Evolutionary conservation across 2,329 filamentous ascomycete species (phyloP).

Genomic region (Apiospora rasikravindrae): DNA sequence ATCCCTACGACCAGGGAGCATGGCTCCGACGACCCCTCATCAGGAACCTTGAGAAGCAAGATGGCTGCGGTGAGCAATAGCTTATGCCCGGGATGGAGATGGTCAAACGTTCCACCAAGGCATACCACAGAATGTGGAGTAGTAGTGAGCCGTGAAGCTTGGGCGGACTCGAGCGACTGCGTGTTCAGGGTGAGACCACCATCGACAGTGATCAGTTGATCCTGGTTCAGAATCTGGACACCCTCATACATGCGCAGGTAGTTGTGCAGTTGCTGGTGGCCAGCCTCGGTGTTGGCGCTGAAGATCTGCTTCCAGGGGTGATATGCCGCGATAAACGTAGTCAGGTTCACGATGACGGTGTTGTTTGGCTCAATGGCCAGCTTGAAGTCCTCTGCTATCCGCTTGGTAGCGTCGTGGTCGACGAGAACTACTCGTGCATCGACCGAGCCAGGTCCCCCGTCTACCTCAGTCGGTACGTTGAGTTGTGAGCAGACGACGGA

Average conservation of each 20-base stretch:
- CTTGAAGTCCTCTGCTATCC: constrained; percentile 40
- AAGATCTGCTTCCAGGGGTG: constrained; percentile 70
- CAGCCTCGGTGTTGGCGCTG: constrained; percentile 67
- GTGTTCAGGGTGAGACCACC: constrained; percentile 56
- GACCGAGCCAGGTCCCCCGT: constrained; percentile 68
- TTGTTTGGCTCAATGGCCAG: constrained; percentile 49
- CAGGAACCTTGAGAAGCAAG: constrained; percentile 66
- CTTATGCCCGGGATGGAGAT: constrained; percentile 94
- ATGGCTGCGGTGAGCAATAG: constrained; percentile 89
- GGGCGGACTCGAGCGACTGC: constrained; percentile 23
- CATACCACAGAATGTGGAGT: constrained; percentile 66
- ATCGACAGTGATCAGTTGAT: constrained; percentile 56
- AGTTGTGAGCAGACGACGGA: constrained; percentile 72
- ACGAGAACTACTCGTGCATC: constrained; percentile 79
- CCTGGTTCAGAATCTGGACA: constrained; percentile 52
- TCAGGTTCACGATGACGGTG: constrained; percentile 54
- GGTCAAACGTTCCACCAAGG: constrained; percentile 94
- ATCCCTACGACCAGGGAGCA: constrained; percentile 80
- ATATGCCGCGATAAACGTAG: constrained; percentile 57
- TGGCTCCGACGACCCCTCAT: constrained; percentile 42
- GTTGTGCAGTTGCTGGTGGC: constrained; percentile 59
- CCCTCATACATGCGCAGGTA: constrained; percentile 56
- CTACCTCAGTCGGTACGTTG: constrained; percentile 63
- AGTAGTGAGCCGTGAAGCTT: not conserved
- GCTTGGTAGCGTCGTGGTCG: constrained; percentile 56